Conservation (phyloP, 179 eudicot genomes). For the Beta lomatogona region DNA sequence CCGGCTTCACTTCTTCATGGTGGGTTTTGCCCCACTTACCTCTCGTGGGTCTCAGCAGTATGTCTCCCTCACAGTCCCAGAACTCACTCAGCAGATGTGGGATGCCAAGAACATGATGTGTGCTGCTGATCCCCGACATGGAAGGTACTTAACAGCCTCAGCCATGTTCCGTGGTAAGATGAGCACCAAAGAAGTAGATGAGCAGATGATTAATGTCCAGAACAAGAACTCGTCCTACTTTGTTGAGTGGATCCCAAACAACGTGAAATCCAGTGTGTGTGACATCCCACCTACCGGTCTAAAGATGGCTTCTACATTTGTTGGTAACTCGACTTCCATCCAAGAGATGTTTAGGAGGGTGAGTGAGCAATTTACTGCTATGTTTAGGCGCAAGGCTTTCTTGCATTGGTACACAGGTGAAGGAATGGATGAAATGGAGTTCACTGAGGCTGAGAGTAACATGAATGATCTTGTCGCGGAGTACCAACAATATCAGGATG, state of each 20-base stretch:
- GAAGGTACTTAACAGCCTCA: slow-evolving; percentile 77
- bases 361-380: slow-evolving; percentile 82
- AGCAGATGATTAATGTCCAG: slow-evolving; percentile 23
- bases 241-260: slow-evolving; percentile 70
- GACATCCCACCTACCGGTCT: slow-evolving; percentile 75
- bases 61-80: slow-evolving; percentile 69
- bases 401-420: slow-evolving; percentile 90
- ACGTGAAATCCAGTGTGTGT: slow-evolving; percentile 78
- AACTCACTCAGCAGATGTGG: slow-evolving; percentile 89
- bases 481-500: slow-evolving; percentile 87
- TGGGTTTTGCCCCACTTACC: slow-evolving; percentile 82
- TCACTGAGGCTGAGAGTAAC: slow-evolving; percentile 80
- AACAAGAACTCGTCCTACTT: slow-evolving; percentile 24
- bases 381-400: slow-evolving; percentile 83
- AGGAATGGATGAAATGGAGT: slow-evolving; percentile 89
- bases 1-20: slow-evolving; percentile 90
- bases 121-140: slow-evolving; percentile 29
- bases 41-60: slow-evolving; percentile 80
- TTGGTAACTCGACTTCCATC: slow-evolving; percentile 74
- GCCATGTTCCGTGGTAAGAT: slow-evolving; percentile 81
- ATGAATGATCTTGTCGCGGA: slow-evolving; percentile 87
- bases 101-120: slow-evolving; percentile 78
- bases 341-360: slow-evolving; percentile 87
- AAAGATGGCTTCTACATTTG: slow-evolving; percentile 70
- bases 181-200: slow-evolving; percentile 54